Evolutionary conservation across 1,284 basidiomycete species (phyloP).

Genomic region (Ustilago vetiveriae): DNA sequence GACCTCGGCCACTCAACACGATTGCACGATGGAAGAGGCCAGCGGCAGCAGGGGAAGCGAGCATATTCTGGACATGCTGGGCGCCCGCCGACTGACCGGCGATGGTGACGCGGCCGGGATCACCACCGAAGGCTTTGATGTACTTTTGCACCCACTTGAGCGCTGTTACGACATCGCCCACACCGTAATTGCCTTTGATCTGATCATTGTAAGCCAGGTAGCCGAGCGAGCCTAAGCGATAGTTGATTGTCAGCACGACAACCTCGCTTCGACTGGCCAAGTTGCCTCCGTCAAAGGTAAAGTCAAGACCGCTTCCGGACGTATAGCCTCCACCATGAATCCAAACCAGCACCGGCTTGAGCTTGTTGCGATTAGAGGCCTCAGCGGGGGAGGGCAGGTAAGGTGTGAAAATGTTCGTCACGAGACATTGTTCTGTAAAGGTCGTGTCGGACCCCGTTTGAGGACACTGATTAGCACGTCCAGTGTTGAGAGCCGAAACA

Average conservation of each 20-base stretch:
- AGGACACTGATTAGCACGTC: conserved; percentile 29
- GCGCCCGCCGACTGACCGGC: conserved; percentile 90
- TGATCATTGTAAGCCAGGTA: conserved; percentile 43
- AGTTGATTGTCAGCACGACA: conserved; percentile 73
- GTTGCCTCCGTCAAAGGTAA: conserved; percentile 69
- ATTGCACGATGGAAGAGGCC: conserved; percentile 42
- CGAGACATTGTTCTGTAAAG: conserved; percentile 70
- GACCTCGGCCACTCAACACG: conserved; percentile 28
- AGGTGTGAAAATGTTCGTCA: conserved; percentile 73
- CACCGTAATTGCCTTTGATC: conserved; percentile 56
- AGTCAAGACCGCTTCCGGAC: conserved; percentile 68
- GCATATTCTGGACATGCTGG: conserved; percentile 37
- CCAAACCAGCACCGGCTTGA: conserved; percentile 73
- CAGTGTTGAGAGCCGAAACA: conserved; percentile 18
- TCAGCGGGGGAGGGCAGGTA: conserved; percentile 66
- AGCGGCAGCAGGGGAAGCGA: conserved; percentile 32
- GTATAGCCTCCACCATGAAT: conserved; percentile 69
- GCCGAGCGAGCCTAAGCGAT: conserved; percentile 67
- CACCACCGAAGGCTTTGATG: conserved; percentile 75
- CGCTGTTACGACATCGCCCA: conserved; percentile 57
- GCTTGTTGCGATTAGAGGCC: conserved; percentile 9
- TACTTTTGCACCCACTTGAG: conserved; percentile 73
- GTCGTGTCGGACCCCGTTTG: conserved; percentile 7
- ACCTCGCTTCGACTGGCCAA: conserved; percentile 70
- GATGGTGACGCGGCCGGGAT: conserved; percentile 75